phyloP scores from a whole-genome alignment of 2,329 filamentous ascomycete genomes.

The Lasiodiplodia sp. region DNA sequence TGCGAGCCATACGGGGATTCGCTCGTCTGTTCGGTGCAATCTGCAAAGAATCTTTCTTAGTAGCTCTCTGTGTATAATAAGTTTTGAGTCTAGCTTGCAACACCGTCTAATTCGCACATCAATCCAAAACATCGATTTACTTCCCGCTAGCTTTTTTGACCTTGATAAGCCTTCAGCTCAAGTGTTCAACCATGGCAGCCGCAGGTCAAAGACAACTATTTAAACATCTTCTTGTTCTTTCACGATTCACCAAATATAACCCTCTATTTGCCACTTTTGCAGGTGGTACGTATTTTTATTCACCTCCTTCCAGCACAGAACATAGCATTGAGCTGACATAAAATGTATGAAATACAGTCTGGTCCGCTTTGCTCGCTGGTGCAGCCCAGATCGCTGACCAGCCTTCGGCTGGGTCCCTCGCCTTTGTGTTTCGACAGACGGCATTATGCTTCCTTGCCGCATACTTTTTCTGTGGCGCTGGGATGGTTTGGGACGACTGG shows the following conservation, averaged over 20 bases:
- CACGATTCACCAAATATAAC: neutral
- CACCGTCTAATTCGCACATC: no score
- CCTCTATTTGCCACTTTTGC: neutral
- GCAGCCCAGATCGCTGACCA: neutral
- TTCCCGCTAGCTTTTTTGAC: no score
- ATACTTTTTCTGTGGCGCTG: neutral
- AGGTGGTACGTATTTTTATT: neutral
- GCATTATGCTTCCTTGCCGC: neutral
- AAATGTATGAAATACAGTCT: neutral
- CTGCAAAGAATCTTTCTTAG: no score
- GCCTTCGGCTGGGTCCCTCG: neutral
- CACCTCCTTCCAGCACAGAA: no score
- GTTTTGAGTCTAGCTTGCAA: no score
- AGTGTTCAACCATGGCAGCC: neutral
- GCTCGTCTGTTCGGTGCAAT: no score
- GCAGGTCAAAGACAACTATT: neutral
- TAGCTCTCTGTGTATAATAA: no score
- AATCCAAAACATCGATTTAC: no score
- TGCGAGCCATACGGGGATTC: no score
- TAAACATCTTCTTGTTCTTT: neutral
- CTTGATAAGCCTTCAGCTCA: no score
- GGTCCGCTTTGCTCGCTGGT: slow-evolving; percentile 1
- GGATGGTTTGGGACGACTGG: slow-evolving; percentile 3
- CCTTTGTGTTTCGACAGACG: neutral
- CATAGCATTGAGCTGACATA: neutral